Conservation (phyloP, 2,329 filamentous ascomycete species). For the Fusarium oligoseptatum region DNA sequence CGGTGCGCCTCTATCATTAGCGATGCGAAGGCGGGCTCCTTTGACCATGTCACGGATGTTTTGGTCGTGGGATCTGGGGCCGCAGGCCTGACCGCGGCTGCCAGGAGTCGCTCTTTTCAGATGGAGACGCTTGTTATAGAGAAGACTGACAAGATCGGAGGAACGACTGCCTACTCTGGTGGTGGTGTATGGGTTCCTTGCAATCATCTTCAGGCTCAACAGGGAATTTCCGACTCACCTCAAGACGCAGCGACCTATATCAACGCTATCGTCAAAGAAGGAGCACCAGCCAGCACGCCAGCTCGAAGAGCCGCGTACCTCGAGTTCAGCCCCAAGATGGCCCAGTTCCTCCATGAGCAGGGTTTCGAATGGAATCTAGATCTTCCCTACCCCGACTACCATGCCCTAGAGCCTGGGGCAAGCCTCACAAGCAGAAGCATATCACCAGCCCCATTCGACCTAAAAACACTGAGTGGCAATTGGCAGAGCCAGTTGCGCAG, state of each 20-base stretch:
- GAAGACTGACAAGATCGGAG: background rate
- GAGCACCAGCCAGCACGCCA: background rate
- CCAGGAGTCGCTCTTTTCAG: background rate
- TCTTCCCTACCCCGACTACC: background rate
- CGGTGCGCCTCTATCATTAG: background rate
- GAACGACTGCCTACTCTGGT: background rate
- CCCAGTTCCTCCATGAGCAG: background rate
- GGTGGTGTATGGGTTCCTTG: background rate
- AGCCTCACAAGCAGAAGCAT: background rate
- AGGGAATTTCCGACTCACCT: background rate
- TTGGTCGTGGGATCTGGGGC: background rate
- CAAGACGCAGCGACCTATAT: background rate
- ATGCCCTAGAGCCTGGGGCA: background rate
- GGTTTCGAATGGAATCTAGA: background rate
- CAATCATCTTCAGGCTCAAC: background rate
- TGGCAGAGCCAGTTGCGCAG: background rate
- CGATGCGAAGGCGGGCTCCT: background rate
- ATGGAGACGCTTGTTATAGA: background rate
- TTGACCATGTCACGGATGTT: background rate
- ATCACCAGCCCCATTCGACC: background rate
- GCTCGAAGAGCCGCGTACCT: background rate
- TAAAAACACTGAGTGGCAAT: background rate
- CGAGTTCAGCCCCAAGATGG: background rate
- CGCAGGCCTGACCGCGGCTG: background rate
- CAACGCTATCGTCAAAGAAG: background rate